Conservation (phyloP, 495 filamentous ascomycete genomes). For the Lasiosphaeria hispida region DNA sequence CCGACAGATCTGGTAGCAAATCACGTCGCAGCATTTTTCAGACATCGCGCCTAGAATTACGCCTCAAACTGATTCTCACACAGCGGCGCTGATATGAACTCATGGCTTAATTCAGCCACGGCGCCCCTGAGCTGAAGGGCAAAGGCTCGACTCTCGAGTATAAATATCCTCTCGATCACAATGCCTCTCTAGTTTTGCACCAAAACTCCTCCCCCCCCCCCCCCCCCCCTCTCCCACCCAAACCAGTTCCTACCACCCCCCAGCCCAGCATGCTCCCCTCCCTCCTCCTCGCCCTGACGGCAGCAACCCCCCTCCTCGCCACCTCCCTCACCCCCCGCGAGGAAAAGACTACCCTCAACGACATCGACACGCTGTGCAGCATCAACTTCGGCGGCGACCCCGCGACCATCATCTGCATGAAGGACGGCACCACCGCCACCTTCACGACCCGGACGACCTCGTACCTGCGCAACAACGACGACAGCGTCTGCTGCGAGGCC, state of each 20-base stretch:
- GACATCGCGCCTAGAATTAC: neutral
- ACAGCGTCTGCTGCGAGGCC: slow-evolving; percentile 3
- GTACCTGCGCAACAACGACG: slow-evolving; percentile 7
- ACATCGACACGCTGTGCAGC: slow-evolving; percentile 4
- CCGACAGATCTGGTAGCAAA: neutral
- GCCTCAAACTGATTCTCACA: slow-evolving; percentile 6
- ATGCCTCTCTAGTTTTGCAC: no score
- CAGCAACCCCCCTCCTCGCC: neutral
- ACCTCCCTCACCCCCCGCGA: neutral
- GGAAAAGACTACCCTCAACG: slow-evolving; percentile 2
- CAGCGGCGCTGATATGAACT: neutral
- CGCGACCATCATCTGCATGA: slow-evolving; percentile 2
- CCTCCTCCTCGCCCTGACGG: no score
- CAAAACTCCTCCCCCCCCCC: no score
- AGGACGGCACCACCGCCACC: neutral
- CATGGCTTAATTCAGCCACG: no score
- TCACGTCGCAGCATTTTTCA: neutral
- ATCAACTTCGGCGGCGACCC: slow-evolving; percentile 1
- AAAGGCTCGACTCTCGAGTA: neutral
- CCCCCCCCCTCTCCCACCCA: no score
- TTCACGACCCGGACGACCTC: neutral
- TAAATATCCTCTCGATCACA: no score
- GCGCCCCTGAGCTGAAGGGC: neutral
- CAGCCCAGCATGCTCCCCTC: no score
- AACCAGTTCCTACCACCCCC: no score